Evolutionary conservation across 768 basidiomycete genomes (phyloP).

Genomic region (Suillus alpinus): DNA sequence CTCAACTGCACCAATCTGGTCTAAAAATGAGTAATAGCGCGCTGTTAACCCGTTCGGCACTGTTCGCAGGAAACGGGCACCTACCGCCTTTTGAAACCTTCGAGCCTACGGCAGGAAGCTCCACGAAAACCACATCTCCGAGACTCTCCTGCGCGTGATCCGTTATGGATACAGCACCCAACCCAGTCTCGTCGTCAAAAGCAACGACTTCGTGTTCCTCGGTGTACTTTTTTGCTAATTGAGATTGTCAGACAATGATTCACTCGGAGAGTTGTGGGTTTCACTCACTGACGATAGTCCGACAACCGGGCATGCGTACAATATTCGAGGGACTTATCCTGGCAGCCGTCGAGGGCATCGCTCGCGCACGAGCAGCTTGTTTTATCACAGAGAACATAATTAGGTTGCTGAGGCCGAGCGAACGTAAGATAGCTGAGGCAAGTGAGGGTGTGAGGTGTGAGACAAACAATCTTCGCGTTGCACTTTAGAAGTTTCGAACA

Average conservation of each 20-base stretch:
- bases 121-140: slow-evolving; percentile 97
- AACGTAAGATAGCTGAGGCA: background rate
- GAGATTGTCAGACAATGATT: background rate
- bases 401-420: background rate
- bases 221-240: slow-evolving; percentile 74
- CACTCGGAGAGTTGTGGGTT: background rate
- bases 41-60: background rate
- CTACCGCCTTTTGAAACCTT: slow-evolving; percentile 71
- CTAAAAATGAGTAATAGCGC: slow-evolving; percentile 35
- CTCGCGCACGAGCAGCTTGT: slow-evolving; percentile 1
- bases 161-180: slow-evolving; percentile 85
- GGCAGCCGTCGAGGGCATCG: slow-evolving; percentile 1
- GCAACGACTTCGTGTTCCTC: slow-evolving; percentile 83
- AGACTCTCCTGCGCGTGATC: slow-evolving; percentile 88
- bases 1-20: slow-evolving; percentile 87
- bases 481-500: slow-evolving; percentile 1
- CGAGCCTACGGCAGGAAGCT: slow-evolving; percentile 68
- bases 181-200: slow-evolving; percentile 71
- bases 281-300: slow-evolving; percentile 10
- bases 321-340: background rate
- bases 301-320: background rate
- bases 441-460: slow-evolving; percentile 13
- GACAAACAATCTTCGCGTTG: slow-evolving; percentile 4
- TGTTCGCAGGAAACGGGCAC: slow-evolving; percentile 25
- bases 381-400: slow-evolving; percentile 9